Conservation (phyloP, 2,329 filamentous ascomycete genomes). For the Nemania sp. region DNA sequence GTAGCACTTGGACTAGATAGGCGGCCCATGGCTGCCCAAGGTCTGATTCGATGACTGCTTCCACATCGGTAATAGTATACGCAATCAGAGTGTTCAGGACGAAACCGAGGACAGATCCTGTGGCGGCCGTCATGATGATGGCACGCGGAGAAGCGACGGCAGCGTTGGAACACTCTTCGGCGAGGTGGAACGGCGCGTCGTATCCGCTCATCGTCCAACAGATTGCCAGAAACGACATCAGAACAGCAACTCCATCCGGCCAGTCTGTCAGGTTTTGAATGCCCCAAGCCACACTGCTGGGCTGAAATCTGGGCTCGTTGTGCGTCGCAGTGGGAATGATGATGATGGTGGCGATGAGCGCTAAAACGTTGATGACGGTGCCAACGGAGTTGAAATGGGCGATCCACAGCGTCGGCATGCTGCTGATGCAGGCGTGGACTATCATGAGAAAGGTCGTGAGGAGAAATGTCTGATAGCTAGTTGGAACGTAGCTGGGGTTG, state of each 20-base stretch:
- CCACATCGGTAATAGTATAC: constrained; percentile 71
- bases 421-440: constrained; percentile 68
- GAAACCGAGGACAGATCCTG: constrained; percentile 72
- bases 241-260: constrained; percentile 67
- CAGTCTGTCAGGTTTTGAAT: constrained; percentile 71
- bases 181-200: constrained; percentile 63
- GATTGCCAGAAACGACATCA: constrained; percentile 66
- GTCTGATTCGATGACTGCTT: constrained; percentile 60
- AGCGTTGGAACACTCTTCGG: constrained; percentile 76
- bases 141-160: constrained; percentile 71
- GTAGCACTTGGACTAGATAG: constrained; percentile 68
- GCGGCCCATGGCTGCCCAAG: constrained; percentile 72
- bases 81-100: constrained; percentile 74
- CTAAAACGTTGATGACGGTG: constrained; percentile 72
- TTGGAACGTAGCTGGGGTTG: constrained; percentile 67
- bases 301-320: constrained; percentile 53
- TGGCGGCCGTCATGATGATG: constrained; percentile 69
- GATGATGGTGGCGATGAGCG: constrained; percentile 68
- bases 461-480: constrained; percentile 69
- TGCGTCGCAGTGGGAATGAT: constrained; percentile 65
- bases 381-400: constrained; percentile 72
- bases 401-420: constrained; percentile 72
- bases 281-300: constrained; percentile 61
- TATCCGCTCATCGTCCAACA: constrained; percentile 44
- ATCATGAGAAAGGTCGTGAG: constrained; percentile 70